A percentile compares a stretch with the other conserved stretches of the same genome.
Conservation (phyloP, 1,139 yeast species). For the Zygosaccharomyces pseudobailii region DNA sequence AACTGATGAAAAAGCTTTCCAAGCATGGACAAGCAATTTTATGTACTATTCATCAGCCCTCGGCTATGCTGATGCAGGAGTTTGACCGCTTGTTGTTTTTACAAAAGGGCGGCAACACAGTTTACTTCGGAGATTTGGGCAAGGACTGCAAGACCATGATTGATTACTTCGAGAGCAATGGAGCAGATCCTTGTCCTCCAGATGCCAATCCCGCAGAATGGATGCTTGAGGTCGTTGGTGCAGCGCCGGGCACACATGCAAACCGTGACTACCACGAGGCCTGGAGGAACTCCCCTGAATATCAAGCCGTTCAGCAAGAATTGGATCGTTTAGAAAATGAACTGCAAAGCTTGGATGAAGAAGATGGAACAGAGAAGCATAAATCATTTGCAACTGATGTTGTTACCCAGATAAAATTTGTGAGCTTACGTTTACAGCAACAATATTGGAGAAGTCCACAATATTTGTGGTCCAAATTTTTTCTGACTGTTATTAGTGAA, state of each 20-base stretch:
- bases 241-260: constrained; percentile 72
- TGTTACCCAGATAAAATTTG: constrained; percentile 46
- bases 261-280: constrained; percentile 59
- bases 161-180: constrained; percentile 63
- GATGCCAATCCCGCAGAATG: constrained; percentile 78
- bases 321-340: constrained; percentile 44
- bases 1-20: constrained; percentile 68
- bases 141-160: constrained; percentile 55
- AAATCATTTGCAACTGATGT: constrained; percentile 44
- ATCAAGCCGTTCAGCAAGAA: constrained; percentile 40
- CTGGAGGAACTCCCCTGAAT: constrained; percentile 59
- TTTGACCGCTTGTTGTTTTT: constrained; percentile 71
- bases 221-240: constrained; percentile 77
- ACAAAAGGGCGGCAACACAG: constrained; percentile 72
- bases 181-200: constrained; percentile 60
- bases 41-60: constrained; percentile 82
- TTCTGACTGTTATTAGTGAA: constrained; percentile 46
- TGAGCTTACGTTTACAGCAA: constrained; percentile 48
- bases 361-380: constrained; percentile 8
- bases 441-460: constrained; percentile 63
- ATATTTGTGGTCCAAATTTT: constrained; percentile 52
- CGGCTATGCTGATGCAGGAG: constrained; percentile 69
- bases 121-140: constrained; percentile 78
- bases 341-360: constrained; percentile 25
- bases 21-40: constrained; percentile 77